Percentiles rank a stretch among this genome's conserved stretches.
phyloP scores from a whole-genome alignment of 495 filamentous ascomycete species.

The Penicillium psychrofluorescens region DNA sequence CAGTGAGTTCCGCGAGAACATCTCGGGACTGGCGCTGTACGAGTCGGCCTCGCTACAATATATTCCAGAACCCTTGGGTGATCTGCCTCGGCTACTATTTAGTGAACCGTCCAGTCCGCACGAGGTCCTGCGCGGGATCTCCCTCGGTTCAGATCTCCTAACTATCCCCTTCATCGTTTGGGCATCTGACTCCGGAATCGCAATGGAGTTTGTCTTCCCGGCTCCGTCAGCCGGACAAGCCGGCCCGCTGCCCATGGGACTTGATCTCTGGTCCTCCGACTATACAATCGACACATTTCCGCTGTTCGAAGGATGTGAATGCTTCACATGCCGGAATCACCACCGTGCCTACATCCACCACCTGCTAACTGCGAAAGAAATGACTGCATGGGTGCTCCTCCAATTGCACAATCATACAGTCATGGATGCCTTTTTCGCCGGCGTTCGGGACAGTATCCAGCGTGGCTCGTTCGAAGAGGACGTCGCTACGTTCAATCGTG shows the following conservation, averaged over 20 bases:
- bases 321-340: conserved; percentile 80
- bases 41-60: conserved; percentile 61
- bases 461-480: conserved; percentile 57
- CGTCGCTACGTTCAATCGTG: conserved; percentile 43
- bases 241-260: conserved; percentile 49
- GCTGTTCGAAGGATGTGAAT: conserved; percentile 55
- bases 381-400: conserved; percentile 90
- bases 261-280: conserved; percentile 61
- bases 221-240: conserved; percentile 16
- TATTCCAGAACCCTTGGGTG: conserved; percentile 47
- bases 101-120: conserved; percentile 62
- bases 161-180: conserved; percentile 64
- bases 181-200: conserved; percentile 79
- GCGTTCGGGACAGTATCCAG: conserved; percentile 54
- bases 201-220: conserved; percentile 74
- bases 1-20: conserved; percentile 38
- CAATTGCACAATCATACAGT: conserved; percentile 83
- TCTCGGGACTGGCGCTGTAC: conserved; percentile 81
- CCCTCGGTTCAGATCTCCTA: conserved; percentile 72
- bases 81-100: conserved; percentile 67
- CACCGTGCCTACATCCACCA: conserved; percentile 85
- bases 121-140: conserved; percentile 62
- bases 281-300: conserved; percentile 54
- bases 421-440: conserved; percentile 64
- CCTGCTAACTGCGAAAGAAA: conserved; percentile 80